Base-by-base conservation (phyloP, 306 rosid species). In the Bauhinia variegata region DNA sequence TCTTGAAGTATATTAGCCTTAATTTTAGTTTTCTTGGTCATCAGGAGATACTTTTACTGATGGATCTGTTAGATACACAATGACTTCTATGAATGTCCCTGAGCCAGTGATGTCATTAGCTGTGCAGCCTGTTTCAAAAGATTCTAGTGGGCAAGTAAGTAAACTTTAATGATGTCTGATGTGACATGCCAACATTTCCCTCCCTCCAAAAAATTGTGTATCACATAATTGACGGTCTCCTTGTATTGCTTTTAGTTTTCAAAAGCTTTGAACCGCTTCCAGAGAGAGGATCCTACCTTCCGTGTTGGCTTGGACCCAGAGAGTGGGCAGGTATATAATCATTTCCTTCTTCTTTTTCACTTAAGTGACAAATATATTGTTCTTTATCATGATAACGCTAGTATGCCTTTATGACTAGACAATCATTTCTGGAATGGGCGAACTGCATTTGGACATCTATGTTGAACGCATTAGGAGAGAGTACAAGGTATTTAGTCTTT, bases 21-120 rank as follows among this genome's bases (percentile, higher is more conserved):
- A 48, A 71, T 51, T 12, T 48, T 56, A 41, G 34, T 72, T 54
- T 28, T 75, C 18, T 78, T 68, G 71, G 55, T 63, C 54, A 63
- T 81, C 87, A 93, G 99, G 99, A 63, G 99, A 93, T 77, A 93
- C 99, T 42, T 90, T 93, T 75, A 90, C 99, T 13, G 96, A 90
- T 71, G 99, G 99, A 34, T 86, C 92, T 12, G 86, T 93, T 58
- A 88, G 61, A 73, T 93, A 90, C 78, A 93, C 99, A 43, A 93
- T 93, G 99, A 93, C 99, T 53, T 90, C 99, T 38, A 93, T 93
- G 99, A 93, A 86, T 79, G 99, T 93, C 57, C 99, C 99, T 11
- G 99, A 93, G 76, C 99, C 99, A 14, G 99, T 93, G 77, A 93
- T 93, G 99, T 93, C 99, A 23, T 88, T 93, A 83, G 99, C 99